Percentiles rank a stretch among this genome's conserved stretches.
phyloP scores from a whole-genome alignment of 2,329 filamentous ascomycete species.

The Bimuria novae-zelandiae region DNA sequence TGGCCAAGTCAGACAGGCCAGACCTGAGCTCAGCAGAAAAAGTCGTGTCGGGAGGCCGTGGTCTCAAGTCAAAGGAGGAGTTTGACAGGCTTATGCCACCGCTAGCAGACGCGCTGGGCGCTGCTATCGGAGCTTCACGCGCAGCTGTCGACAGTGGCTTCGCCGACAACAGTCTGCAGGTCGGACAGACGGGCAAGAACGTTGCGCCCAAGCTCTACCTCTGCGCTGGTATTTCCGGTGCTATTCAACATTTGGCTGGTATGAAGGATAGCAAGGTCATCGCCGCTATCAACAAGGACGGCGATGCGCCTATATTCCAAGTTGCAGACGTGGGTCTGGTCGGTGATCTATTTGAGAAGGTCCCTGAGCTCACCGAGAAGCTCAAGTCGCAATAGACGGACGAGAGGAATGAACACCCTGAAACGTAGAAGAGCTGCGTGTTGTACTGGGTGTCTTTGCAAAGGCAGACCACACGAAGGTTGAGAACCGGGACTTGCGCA shows the following conservation, averaged over 20 bases:
- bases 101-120: conserved; percentile 87
- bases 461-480: no score
- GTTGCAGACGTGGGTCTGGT: conserved; percentile 95
- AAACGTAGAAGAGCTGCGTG: no score
- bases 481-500: no score
- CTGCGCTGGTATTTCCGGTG: conserved; percentile 93
- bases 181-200: conserved; percentile 98
- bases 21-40: conserved; percentile 87
- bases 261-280: conserved; percentile 99
- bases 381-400: conserved; percentile 63
- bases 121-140: conserved; percentile 93
- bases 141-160: conserved; percentile 97
- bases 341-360: conserved; percentile 92
- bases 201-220: conserved; percentile 95
- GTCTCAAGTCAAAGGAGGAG: conserved; percentile 96
- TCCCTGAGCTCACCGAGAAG: conserved; percentile 96
- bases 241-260: conserved; percentile 96
- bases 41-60: conserved; percentile 92
- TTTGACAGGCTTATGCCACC: conserved; percentile 93
- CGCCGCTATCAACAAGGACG: conserved; percentile 97
- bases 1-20: conserved; percentile 90
- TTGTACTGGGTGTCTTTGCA: no score
- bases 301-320: conserved; percentile 97
- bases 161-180: conserved; percentile 96
- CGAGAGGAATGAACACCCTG: no score